Conservation (phyloP, 495 filamentous ascomycete species). For the Neurospora sublineolata region DNA sequence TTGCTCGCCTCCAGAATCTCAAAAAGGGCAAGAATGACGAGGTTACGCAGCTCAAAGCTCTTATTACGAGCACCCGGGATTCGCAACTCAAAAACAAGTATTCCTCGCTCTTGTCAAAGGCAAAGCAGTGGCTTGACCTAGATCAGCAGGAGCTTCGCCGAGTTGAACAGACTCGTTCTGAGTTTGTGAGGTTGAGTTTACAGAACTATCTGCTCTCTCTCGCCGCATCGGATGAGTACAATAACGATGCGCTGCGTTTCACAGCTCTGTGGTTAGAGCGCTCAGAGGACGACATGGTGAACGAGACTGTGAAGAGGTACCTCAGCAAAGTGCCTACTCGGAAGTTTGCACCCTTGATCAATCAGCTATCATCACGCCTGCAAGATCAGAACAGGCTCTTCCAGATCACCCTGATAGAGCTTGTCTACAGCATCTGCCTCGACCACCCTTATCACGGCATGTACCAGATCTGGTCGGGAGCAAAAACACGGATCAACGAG, state of each 20-base stretch:
- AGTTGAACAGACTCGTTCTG: conserved; percentile 58
- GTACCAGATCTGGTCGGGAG: conserved; percentile 84
- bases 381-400: conserved; percentile 58
- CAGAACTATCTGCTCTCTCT: conserved; percentile 88
- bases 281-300: conserved; percentile 56
- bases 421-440: conserved; percentile 70
- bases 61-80: conserved; percentile 28
- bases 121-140: conserved; percentile 79
- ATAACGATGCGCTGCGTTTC: conserved; percentile 87
- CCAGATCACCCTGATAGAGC: conserved; percentile 55
- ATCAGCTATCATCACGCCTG: conserved; percentile 85
- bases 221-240: conserved; percentile 70
- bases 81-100: conserved; percentile 29
- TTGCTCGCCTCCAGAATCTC: conserved; percentile 67
- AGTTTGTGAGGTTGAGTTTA: conserved; percentile 76
- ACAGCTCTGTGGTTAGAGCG: conserved; percentile 89
- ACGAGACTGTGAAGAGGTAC: conserved; percentile 59
- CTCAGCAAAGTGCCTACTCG: conserved; percentile 66
- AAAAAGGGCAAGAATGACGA: conserved; percentile 72
- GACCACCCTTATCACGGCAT: conserved; percentile 95
- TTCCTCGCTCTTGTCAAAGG: conserved; percentile 39
- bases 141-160: conserved; percentile 80
- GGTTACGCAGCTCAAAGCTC: conserved; percentile 52
- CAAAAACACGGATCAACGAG: conserved; percentile 48
- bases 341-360: conserved; percentile 90